These are phyloP conservation scores for Syncephalastrum racemosum DNA, from an alignment of 371 early-diverging fungal species.

Conservation along the genomic window DNA sequence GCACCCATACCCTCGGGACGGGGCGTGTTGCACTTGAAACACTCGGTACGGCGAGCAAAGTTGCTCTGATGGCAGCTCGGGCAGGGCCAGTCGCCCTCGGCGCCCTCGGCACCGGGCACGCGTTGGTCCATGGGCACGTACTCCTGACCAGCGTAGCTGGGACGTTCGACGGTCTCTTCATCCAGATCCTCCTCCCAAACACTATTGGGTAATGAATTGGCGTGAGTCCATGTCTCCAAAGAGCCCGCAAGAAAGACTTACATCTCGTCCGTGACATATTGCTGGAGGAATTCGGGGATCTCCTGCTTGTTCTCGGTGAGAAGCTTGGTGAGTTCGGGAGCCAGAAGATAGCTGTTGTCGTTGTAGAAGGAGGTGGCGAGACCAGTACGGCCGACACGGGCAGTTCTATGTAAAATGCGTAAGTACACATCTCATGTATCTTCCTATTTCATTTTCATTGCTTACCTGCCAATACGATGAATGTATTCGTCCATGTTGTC, in stretches of 20 bases:
- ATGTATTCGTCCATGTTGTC: constrained; percentile 80
- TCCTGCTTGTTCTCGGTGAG: constrained; percentile 80
- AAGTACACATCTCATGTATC: too few species aligned
- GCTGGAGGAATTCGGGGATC: constrained; percentile 70
- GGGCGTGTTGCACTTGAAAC: constrained; percentile 56
- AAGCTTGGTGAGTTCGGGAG: constrained; percentile 71
- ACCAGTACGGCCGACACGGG: constrained; percentile 75
- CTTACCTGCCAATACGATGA: constrained; percentile 75
- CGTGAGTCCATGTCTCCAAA: constrained; percentile 19
- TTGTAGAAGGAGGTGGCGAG: constrained; percentile 76
- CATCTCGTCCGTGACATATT: constrained; percentile 32
- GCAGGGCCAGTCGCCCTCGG: constrained; percentile 25
- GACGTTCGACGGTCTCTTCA: constrained; percentile 41
- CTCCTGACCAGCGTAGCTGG: constrained; percentile 49
- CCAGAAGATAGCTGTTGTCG: constrained; percentile 42
- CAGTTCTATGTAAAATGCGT: constrained; percentile 35
- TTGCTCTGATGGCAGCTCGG: constrained; percentile 21
- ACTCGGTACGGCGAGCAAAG: constrained; percentile 56
- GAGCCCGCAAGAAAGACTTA: constrained; percentile 23
- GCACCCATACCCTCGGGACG: constrained; percentile 16
- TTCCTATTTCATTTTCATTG: constrained; percentile 14
- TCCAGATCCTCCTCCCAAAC: constrained; percentile 50
- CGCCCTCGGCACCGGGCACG: constrained; percentile 21
- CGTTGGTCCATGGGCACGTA: constrained; percentile 38
- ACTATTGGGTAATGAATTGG: constrained; percentile 1